A percentile compares a stretch with the other conserved stretches of the same genome.
Conservation (phyloP, 805 yeast species). For the Saturnispora dispora region DNA sequence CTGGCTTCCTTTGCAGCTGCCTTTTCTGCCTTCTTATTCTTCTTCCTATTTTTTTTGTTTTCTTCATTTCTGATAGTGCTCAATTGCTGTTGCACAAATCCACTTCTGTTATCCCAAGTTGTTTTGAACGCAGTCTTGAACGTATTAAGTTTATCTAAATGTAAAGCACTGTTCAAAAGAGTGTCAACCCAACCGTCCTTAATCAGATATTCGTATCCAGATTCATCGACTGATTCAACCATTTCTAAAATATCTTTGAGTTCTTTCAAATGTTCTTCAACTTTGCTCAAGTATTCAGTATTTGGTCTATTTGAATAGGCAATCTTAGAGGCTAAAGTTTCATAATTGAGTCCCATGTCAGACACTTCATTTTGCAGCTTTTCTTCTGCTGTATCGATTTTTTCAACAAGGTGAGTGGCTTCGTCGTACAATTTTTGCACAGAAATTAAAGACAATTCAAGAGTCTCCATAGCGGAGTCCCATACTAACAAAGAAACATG, state of each 20-base stretch:
- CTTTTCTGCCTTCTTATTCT: constrained; percentile 10
- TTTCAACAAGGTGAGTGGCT: not conserved
- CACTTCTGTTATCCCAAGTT: constrained; percentile 24
- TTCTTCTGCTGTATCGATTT: constrained; percentile 30
- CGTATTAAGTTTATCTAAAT: constrained; percentile 11
- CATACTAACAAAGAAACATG: constrained; percentile 3
- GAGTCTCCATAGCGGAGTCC: constrained; percentile 31
- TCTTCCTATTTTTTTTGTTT: constrained; percentile 12
- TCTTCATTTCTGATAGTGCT: constrained; percentile 1
- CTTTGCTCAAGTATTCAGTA: not conserved
- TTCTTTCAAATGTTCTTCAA: constrained; percentile 3
- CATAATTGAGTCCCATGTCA: constrained; percentile 4
- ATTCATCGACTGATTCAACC: constrained; percentile 20
- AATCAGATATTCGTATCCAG: constrained; percentile 17
- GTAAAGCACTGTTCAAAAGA: constrained; percentile 14
- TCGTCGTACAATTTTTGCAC: constrained; percentile 3
- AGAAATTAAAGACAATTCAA: constrained; percentile 36
- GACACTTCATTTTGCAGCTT: constrained; percentile 14
- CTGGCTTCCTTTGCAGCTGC: not conserved
- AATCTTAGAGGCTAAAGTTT: not conserved
- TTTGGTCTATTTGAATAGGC: not conserved
- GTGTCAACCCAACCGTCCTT: constrained; percentile 15
- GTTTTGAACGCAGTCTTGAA: constrained; percentile 13
- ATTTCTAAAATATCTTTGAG: constrained; percentile 24
- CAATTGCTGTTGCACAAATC: constrained; percentile 17